These are phyloP conservation scores for Mycena galericulata DNA, from an alignment of 768 basidiomycete species.

Conservation along the genomic window DNA sequence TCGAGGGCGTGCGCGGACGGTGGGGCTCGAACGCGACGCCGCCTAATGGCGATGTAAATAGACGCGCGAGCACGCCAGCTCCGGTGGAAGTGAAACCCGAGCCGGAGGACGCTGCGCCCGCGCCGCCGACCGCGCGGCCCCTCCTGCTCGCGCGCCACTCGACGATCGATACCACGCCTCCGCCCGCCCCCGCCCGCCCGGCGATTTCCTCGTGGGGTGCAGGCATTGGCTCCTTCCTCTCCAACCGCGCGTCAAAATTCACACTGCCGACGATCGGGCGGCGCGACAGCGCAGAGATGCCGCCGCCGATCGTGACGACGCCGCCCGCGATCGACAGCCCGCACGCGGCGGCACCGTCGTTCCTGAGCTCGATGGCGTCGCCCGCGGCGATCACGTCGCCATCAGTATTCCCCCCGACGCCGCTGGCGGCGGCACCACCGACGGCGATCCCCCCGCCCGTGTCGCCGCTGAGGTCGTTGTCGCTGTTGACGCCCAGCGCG, in stretches of 20 bases:
- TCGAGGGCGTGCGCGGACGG: slow-evolving; percentile 87
- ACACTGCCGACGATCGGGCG: slow-evolving; percentile 42
- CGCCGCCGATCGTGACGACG: slow-evolving; percentile 35
- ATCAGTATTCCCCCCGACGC: slow-evolving; percentile 35
- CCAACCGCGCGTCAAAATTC: slow-evolving; percentile 53
- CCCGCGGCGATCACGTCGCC: slow-evolving; percentile 25
- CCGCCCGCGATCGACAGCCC: slow-evolving; percentile 25
- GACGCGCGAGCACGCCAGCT: slow-evolving; percentile 43
- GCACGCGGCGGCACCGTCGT: slow-evolving; percentile 29
- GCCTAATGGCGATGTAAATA: slow-evolving; percentile 36
- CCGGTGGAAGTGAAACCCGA: slow-evolving; percentile 30
- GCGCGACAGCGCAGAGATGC: slow-evolving; percentile 32
- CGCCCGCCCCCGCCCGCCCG: slow-evolving; percentile 41
- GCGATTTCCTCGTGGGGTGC: slow-evolving; percentile 55
- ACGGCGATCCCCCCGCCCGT: slow-evolving; percentile 17
- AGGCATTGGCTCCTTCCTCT: slow-evolving; percentile 63
- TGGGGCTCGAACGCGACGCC: slow-evolving; percentile 56
- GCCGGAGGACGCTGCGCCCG: slow-evolving; percentile 12
- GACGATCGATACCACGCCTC: slow-evolving; percentile 32
- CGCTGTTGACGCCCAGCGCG: slow-evolving; percentile 25
- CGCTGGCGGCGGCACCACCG: slow-evolving; percentile 24
- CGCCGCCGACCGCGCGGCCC: slow-evolving; percentile 27
- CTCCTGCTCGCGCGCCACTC: slow-evolving; percentile 39
- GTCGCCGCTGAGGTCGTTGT: slow-evolving; percentile 19
- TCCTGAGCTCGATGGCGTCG: slow-evolving; percentile 30